A percentile compares a stretch with the other conserved stretches of the same genome.
phyloP scores from a whole-genome alignment of 2,329 filamentous ascomycete genomes.

The Aspergillus thermomutatus region DNA sequence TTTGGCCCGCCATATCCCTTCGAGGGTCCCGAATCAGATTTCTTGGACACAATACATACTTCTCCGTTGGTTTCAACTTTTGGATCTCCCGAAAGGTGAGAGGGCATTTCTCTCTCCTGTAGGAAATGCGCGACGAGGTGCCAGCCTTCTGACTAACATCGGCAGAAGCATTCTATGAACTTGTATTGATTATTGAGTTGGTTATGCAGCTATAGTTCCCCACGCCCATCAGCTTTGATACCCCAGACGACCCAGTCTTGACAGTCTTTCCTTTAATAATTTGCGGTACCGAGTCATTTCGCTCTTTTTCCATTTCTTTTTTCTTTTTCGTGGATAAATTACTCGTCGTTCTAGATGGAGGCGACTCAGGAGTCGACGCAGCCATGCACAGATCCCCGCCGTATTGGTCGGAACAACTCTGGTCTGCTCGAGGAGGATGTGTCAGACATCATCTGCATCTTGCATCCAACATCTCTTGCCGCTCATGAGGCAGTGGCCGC shows the following conservation, averaged over 20 bases:
- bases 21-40: neutral
- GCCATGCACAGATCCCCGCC: conserved; percentile 74
- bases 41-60: neutral
- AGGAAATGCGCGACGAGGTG: neutral
- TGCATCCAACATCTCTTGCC: conserved; percentile 72
- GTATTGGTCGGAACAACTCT: conserved; percentile 74
- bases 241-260: conserved; percentile 13
- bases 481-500: conserved; percentile 68
- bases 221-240: conserved; percentile 21
- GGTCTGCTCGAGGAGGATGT: conserved; percentile 79
- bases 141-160: neutral
- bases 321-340: conserved; percentile 5
- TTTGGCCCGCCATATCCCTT: neutral
- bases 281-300: neutral
- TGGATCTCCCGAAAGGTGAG: neutral
- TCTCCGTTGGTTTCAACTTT: neutral
- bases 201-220: conserved; percentile 18
- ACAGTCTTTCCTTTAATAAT: conserved; percentile 12
- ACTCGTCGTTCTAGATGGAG: conserved; percentile 31
- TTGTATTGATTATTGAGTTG: conserved; percentile 24
- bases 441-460: conserved; percentile 82
- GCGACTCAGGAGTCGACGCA: conserved; percentile 68
- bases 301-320: neutral
- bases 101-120: neutral
- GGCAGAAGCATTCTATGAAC: conserved; percentile 6